phyloP scores from a whole-genome alignment of 2,329 filamentous ascomycete genomes.

The Pseudogymnoascus sp. region DNA sequence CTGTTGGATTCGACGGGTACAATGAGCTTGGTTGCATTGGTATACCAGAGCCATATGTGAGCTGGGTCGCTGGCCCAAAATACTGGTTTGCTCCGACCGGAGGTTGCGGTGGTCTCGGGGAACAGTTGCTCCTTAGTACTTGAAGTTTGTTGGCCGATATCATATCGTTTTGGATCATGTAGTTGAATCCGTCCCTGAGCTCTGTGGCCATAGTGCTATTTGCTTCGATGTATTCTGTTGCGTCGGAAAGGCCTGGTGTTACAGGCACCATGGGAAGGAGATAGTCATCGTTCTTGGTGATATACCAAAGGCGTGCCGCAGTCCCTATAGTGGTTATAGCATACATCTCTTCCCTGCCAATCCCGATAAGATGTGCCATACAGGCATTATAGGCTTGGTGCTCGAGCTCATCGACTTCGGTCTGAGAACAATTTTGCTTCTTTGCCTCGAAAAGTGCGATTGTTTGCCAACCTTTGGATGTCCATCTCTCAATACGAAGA shows the following conservation, averaged over 20 bases:
- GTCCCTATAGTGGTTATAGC: constrained; percentile 29
- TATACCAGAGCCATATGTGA: too few relatives aligned
- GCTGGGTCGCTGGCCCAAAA: too few relatives aligned
- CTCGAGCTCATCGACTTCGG: too few relatives aligned
- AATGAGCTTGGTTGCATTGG: too few relatives aligned
- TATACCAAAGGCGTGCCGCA: constrained; percentile 35
- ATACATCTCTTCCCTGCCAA: constrained; percentile 35
- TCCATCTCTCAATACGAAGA: too few relatives aligned
- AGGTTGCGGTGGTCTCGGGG: not conserved
- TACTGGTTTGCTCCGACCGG: too few relatives aligned
- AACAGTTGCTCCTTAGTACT: not conserved
- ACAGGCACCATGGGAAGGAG: not conserved
- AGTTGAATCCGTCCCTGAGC: not conserved
- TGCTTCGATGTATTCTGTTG: not conserved
- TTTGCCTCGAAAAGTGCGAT: too few relatives aligned
- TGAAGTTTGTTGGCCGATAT: not conserved
- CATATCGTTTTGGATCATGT: not conserved
- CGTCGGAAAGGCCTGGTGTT: not conserved
- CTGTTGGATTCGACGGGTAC: too few relatives aligned
- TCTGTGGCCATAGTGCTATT: not conserved
- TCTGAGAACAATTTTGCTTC: too few relatives aligned
- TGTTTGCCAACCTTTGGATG: too few relatives aligned
- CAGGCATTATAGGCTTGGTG: too few relatives aligned
- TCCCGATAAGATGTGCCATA: too few relatives aligned
- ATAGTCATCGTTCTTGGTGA: not conserved